phyloP scores from a whole-genome alignment of 2,329 filamentous ascomycete species.

The Colletotrichum sp. region DNA sequence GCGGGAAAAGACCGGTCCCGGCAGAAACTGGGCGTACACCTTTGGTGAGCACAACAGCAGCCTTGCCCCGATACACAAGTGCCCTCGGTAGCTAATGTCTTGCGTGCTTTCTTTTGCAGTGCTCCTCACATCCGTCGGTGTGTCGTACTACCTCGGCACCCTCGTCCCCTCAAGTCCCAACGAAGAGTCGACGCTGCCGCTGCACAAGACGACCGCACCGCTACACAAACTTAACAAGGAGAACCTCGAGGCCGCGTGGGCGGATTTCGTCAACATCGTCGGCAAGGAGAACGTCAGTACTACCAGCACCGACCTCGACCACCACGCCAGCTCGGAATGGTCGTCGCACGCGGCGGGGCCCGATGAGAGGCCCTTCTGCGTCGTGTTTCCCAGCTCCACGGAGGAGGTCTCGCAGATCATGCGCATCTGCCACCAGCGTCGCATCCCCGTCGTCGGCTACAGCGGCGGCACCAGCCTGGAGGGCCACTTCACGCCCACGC shows the following conservation, averaged over 20 bases:
- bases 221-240: constrained; percentile 63
- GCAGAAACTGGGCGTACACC: constrained; percentile 56
- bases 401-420: constrained; percentile 87
- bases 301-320: constrained; percentile 55
- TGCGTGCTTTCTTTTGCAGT: constrained; percentile 38
- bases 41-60: constrained; percentile 50
- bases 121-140: constrained; percentile 54
- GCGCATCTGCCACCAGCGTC: constrained; percentile 82
- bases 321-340: constrained; percentile 67
- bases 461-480: constrained; percentile 89
- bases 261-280: constrained; percentile 69
- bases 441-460: constrained; percentile 86
- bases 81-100: constrained; percentile 1
- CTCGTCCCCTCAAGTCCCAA: constrained; percentile 56
- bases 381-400: constrained; percentile 79
- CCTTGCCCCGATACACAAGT: background rate
- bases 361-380: constrained; percentile 64
- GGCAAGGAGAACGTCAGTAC: constrained; percentile 71
- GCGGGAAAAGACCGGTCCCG: constrained; percentile 37
- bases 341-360: constrained; percentile 60
- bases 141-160: constrained; percentile 65
- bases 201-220: constrained; percentile 54
- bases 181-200: constrained; percentile 63
- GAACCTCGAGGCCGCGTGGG: constrained; percentile 73
- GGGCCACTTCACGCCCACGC: constrained; percentile 84